Conservation (phyloP, 352 stramenopile genomes). For the Elongisporangium anandrum region DNA sequence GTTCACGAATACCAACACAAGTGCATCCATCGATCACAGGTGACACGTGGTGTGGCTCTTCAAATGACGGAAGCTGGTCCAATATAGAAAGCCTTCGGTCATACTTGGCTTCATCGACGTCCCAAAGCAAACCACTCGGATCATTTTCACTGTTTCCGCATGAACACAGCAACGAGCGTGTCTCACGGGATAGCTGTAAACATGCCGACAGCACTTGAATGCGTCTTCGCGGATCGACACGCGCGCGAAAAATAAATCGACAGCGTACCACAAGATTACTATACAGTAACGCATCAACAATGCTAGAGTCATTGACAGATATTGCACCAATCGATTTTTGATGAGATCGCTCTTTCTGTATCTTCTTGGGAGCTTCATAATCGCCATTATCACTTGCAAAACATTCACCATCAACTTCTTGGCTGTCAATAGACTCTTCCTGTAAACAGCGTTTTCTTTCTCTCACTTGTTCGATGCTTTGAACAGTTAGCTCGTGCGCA, state of each 20-base stretch:
- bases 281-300: slow-evolving; percentile 76
- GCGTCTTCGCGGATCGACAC: slow-evolving; percentile 62
- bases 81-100: slow-evolving; percentile 59
- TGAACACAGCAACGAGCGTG: slow-evolving; percentile 59
- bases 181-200: slow-evolving; percentile 67
- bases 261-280: slow-evolving; percentile 75
- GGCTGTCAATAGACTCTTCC: slow-evolving; percentile 26
- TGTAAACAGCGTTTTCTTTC: slow-evolving; percentile 41
- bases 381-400: not conserved
- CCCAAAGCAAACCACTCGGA: slow-evolving; percentile 51
- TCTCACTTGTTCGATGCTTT: slow-evolving; percentile 69
- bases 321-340: slow-evolving; percentile 13
- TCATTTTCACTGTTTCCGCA: slow-evolving; percentile 78
- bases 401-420: slow-evolving; percentile 14
- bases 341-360: slow-evolving; percentile 8
- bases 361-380: not conserved
- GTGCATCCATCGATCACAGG: slow-evolving; percentile 36
- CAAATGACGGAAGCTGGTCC: slow-evolving; percentile 60
- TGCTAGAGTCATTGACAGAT: slow-evolving; percentile 47
- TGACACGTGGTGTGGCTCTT: slow-evolving; percentile 23
- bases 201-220: slow-evolving; percentile 67
- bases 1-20: slow-evolving; percentile 68
- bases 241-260: slow-evolving; percentile 76
- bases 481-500: slow-evolving; percentile 62
- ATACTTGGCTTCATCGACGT: slow-evolving; percentile 74